Conservation (phyloP, 1,139 yeast species). For the Magnusiomyces sp. region DNA sequence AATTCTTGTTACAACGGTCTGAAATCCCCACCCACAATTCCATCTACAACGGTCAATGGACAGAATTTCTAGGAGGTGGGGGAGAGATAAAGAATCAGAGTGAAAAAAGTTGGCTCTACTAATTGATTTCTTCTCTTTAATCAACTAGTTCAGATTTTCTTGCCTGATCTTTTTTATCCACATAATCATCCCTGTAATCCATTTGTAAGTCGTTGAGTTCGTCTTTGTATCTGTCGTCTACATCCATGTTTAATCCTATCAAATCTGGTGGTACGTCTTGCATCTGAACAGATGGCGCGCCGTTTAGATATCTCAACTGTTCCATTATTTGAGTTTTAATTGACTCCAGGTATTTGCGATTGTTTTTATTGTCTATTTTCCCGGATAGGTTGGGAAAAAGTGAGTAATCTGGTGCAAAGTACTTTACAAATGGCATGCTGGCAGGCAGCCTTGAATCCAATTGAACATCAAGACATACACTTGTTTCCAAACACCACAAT, state of each 20-base stretch:
- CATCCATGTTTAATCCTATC: conserved; percentile 12
- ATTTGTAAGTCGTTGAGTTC: background rate
- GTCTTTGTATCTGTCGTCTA: conserved; percentile 5
- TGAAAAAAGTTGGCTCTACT: too few relatives aligned
- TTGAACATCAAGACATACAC: conserved; percentile 65
- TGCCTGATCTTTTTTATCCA: conserved; percentile 4
- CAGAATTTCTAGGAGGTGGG: too few relatives aligned
- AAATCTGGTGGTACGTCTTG: conserved; percentile 75
- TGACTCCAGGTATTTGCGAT: conserved; percentile 85
- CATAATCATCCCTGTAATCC: background rate
- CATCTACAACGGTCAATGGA: too few relatives aligned
- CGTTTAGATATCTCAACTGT: conserved; percentile 79
- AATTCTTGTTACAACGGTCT: too few relatives aligned
- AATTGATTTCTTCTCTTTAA: background rate
- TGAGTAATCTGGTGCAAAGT: conserved; percentile 87
- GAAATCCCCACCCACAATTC: too few relatives aligned
- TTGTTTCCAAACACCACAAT: conserved; percentile 94
- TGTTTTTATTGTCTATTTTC: conserved; percentile 85
- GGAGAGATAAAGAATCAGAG: too few relatives aligned
- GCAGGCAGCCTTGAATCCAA: conserved; percentile 74
- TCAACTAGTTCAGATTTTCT: conserved; percentile 5
- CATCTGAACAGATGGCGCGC: conserved; percentile 94
- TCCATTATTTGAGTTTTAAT: conserved; percentile 67
- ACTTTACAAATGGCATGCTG: conserved; percentile 82
- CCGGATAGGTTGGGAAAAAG: conserved; percentile 86